Percentiles rank a stretch among this genome's conserved stretches.
phyloP scores from a whole-genome alignment of 225 moss, liverwort and hornwort species.

The Bryoerythrophyllum caledonicum region DNA sequence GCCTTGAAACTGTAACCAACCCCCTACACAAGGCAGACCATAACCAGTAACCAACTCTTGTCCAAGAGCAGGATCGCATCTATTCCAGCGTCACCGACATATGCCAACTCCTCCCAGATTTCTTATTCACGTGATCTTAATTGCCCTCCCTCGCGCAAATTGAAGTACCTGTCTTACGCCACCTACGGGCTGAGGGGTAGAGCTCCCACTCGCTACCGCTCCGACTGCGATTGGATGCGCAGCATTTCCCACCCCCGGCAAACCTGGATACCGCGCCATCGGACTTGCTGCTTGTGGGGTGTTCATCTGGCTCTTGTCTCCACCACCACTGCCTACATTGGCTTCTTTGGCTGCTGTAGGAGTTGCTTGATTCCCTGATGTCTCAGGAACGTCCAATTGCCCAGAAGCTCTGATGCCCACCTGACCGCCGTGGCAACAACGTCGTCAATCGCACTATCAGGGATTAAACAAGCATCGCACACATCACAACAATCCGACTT shows the following conservation, averaged over 20 bases:
- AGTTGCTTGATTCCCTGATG: constrained; percentile 41
- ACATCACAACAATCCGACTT: constrained; percentile 7
- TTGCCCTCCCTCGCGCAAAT: neutral
- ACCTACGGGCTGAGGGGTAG: constrained; percentile 36
- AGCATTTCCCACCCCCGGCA: constrained; percentile 25
- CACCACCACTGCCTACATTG: constrained; percentile 30
- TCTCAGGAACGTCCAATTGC: constrained; percentile 49
- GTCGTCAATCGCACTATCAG: neutral
- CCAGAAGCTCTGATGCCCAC: constrained; percentile 49
- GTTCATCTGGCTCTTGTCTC: constrained; percentile 51
- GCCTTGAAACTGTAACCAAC: neutral
- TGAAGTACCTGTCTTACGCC: constrained; percentile 44
- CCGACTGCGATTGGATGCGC: constrained; percentile 17
- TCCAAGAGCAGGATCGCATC: neutral
- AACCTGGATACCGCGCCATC: constrained; percentile 35
- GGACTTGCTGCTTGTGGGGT: constrained; percentile 33
- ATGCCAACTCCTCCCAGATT: neutral
- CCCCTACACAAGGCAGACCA: neutral
- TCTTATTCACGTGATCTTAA: neutral
- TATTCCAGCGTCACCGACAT: neutral
- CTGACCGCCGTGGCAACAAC: constrained; percentile 28
- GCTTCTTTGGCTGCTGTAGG: constrained; percentile 33
- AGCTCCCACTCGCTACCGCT: constrained; percentile 24
- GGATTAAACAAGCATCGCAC: neutral
- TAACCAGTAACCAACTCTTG: neutral